Base-by-base conservation (phyloP, 805 yeast genomes). In the Zygosaccharomyces rouxii region DNA sequence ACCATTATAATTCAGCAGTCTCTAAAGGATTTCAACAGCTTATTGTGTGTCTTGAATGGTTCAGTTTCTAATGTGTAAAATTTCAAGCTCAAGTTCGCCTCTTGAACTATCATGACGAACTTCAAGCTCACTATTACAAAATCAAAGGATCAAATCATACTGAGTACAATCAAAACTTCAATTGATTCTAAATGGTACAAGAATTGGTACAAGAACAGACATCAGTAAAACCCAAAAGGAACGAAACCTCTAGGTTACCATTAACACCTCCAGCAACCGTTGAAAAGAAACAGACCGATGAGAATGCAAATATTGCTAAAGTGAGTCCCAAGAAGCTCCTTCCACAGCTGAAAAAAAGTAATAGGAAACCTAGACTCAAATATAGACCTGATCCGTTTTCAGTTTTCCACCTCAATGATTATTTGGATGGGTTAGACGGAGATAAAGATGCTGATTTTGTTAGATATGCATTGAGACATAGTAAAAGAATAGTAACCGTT, bases 401-500 rank as follows among this genome's bases (percentile, higher is more conserved):
- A 0, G 64, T 77, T 1, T 55, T 79, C 9, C 65, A 75, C 38
- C 55, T 76, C 4, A 59, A 62, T 7, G 52, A 59, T 2, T 54
- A 53, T 30, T 14, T 55, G 3, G 55, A 53, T 26, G 60, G 57
- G 4, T 39, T 35, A 5, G 45, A 44, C 29, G 43, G 46, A 5
- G 42, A 40, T 19, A 46, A 51, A 26, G 57, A 77, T 49, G 64
- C 80, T 10, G 70, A 74, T 6, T 77, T 80, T 51, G 57, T 83
- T 22, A 74, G 73, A 47, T 76, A 79, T 61, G 79, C 80, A 0
- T 60, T 83, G 21, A 64, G 62, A 29, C 73, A 83, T 55, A 74
- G 90, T 26, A 78, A 75, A 54, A 76, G 77, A 52, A 70, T 83
- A 26, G 74, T 87, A 2, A 78, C 84, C 25, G 75, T 89, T 25